Evolutionary conservation across 2,329 filamentous ascomycete species (phyloP).

Genomic region (Claviceps pusilla): DNA sequence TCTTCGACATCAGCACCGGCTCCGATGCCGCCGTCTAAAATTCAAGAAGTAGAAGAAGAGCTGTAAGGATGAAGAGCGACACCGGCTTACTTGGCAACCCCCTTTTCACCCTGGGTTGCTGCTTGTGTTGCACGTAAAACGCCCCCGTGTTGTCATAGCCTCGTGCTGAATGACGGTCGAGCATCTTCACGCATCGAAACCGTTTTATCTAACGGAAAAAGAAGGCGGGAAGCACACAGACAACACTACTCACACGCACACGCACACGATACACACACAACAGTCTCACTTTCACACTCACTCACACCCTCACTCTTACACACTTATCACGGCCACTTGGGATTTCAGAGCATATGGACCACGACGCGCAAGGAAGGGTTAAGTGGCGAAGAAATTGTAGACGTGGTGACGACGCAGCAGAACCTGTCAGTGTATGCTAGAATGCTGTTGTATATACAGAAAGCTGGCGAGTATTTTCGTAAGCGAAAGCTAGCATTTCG

Average conservation of each 20-base stretch:
- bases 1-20: background rate
- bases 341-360: background rate
- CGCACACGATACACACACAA: too few relatives aligned
- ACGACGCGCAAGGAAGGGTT: background rate
- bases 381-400: background rate
- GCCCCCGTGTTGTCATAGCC: background rate
- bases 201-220: background rate
- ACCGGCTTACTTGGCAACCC: background rate
- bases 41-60: constrained; percentile 27
- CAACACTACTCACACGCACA: background rate
- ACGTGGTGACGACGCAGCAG: background rate
- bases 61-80: constrained; percentile 14
- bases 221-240: background rate
- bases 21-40: constrained; percentile 12
- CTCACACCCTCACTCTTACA: too few relatives aligned
- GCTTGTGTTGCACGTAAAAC: background rate
- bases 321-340: background rate
- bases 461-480: background rate
- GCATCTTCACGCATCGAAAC: background rate
- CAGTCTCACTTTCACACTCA: too few relatives aligned
- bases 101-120: too few relatives aligned
- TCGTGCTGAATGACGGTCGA: background rate
- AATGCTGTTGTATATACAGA: background rate
- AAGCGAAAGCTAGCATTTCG: background rate
- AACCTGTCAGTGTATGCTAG: background rate